These are phyloP conservation scores for Neurospora sp. DNA, from an alignment of 495 filamentous ascomycete genomes.

Conservation along the genomic window DNA sequence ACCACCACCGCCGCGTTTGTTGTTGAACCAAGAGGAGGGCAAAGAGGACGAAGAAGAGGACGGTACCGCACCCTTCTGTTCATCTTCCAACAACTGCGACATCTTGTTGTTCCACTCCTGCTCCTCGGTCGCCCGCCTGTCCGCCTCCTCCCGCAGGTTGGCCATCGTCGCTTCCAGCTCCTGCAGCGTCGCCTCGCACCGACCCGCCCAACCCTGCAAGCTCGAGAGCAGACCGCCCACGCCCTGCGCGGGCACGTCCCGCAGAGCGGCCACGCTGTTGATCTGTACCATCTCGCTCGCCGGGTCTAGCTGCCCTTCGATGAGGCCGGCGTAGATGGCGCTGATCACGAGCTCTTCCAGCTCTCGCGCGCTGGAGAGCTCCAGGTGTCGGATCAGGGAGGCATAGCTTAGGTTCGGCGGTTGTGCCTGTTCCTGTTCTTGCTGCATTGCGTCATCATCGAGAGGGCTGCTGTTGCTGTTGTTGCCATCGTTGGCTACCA, in stretches of 20 bases:
- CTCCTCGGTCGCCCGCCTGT: conserved; percentile 41
- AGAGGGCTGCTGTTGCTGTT: conserved; percentile 22
- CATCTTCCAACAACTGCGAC: conserved; percentile 34
- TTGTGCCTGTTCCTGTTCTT: not conserved
- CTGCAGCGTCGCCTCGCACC: conserved; percentile 62
- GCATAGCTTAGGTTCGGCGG: conserved; percentile 52
- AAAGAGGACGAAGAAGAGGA: not conserved
- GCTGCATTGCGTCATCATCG: not conserved
- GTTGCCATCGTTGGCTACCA: conserved; percentile 43
- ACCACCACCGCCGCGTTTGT: conserved; percentile 13
- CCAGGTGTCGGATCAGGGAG: conserved; percentile 53
- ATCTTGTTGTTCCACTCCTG: conserved; percentile 35
- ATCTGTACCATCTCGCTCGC: conserved; percentile 59
- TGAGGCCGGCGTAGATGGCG: conserved; percentile 75
- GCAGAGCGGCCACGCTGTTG: conserved; percentile 68
- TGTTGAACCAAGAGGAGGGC: not conserved
- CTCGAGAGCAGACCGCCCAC: conserved; percentile 54
- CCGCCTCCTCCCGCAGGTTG: conserved; percentile 43
- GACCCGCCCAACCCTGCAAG: conserved; percentile 61
- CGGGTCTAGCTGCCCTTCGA: conserved; percentile 75
- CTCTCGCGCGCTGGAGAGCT: conserved; percentile 52
- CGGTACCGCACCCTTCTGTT: conserved; percentile 26
- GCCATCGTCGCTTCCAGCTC: conserved; percentile 66
- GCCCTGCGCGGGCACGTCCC: conserved; percentile 61
- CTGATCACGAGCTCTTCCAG: conserved; percentile 87